Evolutionary conservation across 2,329 filamentous ascomycete genomes (phyloP), one percentile per base, ranked within the genome.

Genomic region (Penicillium rolfsii): DNA sequence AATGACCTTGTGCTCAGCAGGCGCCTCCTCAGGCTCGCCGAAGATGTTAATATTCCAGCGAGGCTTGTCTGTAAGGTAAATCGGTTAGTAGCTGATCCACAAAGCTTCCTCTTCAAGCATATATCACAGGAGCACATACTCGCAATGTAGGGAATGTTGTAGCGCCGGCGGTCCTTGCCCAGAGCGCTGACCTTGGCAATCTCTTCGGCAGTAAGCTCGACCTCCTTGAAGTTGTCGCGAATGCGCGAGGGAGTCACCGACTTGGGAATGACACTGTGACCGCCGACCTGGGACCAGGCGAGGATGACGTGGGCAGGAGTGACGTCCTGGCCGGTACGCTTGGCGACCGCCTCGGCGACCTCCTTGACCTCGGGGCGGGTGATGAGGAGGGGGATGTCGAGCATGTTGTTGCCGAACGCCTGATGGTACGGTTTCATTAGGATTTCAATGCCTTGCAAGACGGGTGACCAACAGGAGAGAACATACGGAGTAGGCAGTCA

Each of bases 331-430:
- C 75, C 74, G 40, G 72, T 72, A 40, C 75, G 70, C 68, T 74
- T 70, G 56, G 73, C 65, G 58, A 71, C 75, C 69, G 86, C 84
- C 78, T 87, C 87, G 74, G 88, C 83, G 22, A 90, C 86, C 55
- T 90, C 79, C 76, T 87, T 82, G 54, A 88, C 78, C 38, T 88
- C 82, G 1, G 85, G 83, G 72, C 85, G 87, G 59, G 86, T 85
- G 63, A 84, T 83, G 69, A 90, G 80, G 61, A 90, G 80, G 56
- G 89, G 88, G 12, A 86, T 84, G 49, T 86, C 85, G 4, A 87
- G 74, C 52, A 77, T 77, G 74, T 85, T 86, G 75, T 85, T 85
- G 14, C 82, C 87, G 24, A 89, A 82, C 4, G 87, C 75, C 74
- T 76, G 8, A 7, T 14, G 3, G 55, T 11, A 35, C 19, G 35